These are phyloP conservation scores for Russula dissimulans DNA, from an alignment of 768 basidiomycete species.

Conservation along the genomic window DNA sequence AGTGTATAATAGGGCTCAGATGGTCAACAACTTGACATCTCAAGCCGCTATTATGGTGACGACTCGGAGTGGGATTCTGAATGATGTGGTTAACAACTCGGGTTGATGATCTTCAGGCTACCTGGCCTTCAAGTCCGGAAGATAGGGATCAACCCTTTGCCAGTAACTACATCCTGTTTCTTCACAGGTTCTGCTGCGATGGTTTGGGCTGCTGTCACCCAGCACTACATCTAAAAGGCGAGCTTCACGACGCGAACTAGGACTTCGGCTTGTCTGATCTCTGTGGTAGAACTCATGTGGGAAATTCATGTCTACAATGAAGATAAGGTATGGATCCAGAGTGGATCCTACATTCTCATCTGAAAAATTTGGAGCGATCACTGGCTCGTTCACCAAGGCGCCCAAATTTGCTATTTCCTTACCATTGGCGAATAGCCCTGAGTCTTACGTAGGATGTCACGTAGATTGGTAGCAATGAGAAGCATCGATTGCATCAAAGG, in stretches of 20 bases:
- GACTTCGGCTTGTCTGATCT: neutral
- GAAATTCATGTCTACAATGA: conserved; percentile 39
- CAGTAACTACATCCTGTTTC: conserved; percentile 33
- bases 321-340: conserved; percentile 62
- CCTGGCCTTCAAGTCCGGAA: conserved; percentile 27
- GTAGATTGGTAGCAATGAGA: too few species aligned
- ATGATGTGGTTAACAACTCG: conserved; percentile 72
- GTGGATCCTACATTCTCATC: conserved; percentile 61
- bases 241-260: conserved; percentile 5
- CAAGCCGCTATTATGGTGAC: conserved; percentile 72
- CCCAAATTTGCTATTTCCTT: conserved; percentile 46
- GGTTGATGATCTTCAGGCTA: conserved; percentile 59
- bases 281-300: conserved; percentile 27
- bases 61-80: conserved; percentile 61
- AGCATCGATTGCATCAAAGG: too few species aligned
- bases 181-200: conserved; percentile 29
- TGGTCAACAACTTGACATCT: conserved; percentile 70
- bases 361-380: conserved; percentile 77
- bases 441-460: too few species aligned
- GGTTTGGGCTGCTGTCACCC: conserved; percentile 45
- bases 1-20: conserved; percentile 45
- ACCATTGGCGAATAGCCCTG: too few species aligned
- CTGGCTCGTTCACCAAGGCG: conserved; percentile 79
- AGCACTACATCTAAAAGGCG: conserved; percentile 63
- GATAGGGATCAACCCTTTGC: conserved; percentile 29